These are phyloP conservation scores for Sugiyamaella lignohabitans DNA, from an alignment of 805 yeast genomes.

Conservation along the genomic window DNA sequence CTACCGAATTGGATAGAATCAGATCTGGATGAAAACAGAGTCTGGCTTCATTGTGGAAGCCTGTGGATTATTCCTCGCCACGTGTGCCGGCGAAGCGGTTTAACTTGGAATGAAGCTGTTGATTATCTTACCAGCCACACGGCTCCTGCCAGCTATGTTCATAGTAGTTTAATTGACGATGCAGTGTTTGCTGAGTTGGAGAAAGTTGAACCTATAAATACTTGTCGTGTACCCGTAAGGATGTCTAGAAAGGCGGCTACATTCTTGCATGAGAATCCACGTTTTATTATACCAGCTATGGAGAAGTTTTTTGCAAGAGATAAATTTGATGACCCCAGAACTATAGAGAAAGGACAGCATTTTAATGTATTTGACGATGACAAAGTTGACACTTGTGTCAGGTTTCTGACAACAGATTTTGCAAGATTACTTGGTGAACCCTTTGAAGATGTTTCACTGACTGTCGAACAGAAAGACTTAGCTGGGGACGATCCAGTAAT, in stretches of 20 bases:
- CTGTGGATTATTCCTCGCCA: neutral
- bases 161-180: neutral
- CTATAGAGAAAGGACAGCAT: neutral
- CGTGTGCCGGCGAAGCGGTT: neutral
- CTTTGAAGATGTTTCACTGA: neutral
- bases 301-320: neutral
- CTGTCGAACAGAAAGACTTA: neutral
- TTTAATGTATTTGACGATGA: neutral
- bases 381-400: neutral
- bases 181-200: neutral
- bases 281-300: neutral
- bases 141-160: neutral
- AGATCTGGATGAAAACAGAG: neutral
- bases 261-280: neutral
- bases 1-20: neutral
- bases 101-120: neutral
- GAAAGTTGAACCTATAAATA: neutral
- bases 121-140: too few relatives aligned
- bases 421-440: neutral
- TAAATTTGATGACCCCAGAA: neutral
- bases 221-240: neutral
- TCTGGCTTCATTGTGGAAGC: neutral
- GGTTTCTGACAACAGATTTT: neutral
- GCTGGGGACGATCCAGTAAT: neutral
- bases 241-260: neutral